Conservation (phyloP, 1,284 basidiomycete species). For the Kwoniella shivajii region DNA sequence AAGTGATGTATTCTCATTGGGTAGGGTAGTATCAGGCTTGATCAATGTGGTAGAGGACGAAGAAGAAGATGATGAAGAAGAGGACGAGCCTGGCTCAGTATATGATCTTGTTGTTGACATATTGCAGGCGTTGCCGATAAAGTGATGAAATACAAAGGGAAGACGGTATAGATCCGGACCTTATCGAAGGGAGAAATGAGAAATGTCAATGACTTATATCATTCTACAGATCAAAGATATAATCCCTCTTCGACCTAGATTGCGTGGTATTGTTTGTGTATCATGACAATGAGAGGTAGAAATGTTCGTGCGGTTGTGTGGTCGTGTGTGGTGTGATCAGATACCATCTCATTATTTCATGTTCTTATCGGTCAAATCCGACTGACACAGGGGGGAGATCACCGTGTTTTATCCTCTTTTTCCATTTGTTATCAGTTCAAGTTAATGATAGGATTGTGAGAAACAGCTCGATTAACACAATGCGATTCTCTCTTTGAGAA, state of each 20-base stretch:
- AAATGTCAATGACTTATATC: background rate
- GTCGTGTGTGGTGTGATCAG: constrained; percentile 3
- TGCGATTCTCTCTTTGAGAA: too few species aligned
- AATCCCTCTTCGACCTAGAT: too few species aligned
- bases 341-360: background rate
- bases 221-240: background rate
- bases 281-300: too few species aligned
- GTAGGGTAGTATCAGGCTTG: background rate
- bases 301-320: too few species aligned
- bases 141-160: background rate
- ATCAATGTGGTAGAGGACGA: constrained; percentile 1
- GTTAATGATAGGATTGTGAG: too few species aligned
- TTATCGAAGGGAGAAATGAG: background rate
- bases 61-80: background rate
- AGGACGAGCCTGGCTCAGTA: background rate
- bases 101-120: constrained; percentile 5
- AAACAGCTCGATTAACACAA: too few species aligned
- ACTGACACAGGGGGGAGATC: background rate
- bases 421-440: too few species aligned
- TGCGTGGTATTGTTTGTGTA: background rate
- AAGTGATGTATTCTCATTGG: constrained; percentile 1
- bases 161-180: background rate
- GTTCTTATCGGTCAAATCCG: background rate
- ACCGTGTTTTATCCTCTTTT: too few species aligned
- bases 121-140: background rate